These are phyloP conservation scores for Cyclotella kingstonii DNA, from an alignment of 108 stramenopile genomes.

Conservation along the genomic window DNA sequence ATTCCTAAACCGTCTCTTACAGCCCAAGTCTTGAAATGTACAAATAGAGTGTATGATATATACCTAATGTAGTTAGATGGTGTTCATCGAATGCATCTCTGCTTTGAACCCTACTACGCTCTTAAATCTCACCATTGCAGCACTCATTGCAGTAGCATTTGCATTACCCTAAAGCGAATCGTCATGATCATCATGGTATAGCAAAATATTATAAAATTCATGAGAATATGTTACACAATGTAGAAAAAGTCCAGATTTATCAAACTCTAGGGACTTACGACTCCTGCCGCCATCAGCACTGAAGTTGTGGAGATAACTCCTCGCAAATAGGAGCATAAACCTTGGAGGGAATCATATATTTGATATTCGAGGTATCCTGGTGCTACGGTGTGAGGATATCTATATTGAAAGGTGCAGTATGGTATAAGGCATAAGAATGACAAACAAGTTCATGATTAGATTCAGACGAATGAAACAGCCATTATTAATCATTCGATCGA, in stretches of 20 bases:
- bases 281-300: slow-evolving; percentile 84
- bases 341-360: slow-evolving; percentile 90
- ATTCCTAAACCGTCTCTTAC: slow-evolving; percentile 89
- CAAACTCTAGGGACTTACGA: slow-evolving; percentile 65
- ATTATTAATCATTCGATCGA: neutral
- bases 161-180: too few relatives aligned
- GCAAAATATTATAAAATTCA: too few relatives aligned
- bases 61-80: neutral
- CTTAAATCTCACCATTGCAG: slow-evolving; percentile 49
- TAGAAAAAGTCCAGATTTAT: neutral
- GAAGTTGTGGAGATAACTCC: slow-evolving; percentile 85
- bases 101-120: neutral
- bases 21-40: slow-evolving; percentile 57
- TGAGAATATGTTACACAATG: neutral
- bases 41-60: neutral
- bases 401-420: neutral
- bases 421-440: neutral
- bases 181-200: too few relatives aligned
- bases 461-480: neutral
- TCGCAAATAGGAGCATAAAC: slow-evolving; percentile 91
- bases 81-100: neutral
- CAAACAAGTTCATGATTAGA: neutral
- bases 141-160: slow-evolving; percentile 85
- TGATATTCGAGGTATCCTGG: slow-evolving; percentile 85
- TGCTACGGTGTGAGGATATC: slow-evolving; percentile 71